phyloP scores from a whole-genome alignment of 108 stramenopile species.

The Cyclotella cryptica region DNA sequence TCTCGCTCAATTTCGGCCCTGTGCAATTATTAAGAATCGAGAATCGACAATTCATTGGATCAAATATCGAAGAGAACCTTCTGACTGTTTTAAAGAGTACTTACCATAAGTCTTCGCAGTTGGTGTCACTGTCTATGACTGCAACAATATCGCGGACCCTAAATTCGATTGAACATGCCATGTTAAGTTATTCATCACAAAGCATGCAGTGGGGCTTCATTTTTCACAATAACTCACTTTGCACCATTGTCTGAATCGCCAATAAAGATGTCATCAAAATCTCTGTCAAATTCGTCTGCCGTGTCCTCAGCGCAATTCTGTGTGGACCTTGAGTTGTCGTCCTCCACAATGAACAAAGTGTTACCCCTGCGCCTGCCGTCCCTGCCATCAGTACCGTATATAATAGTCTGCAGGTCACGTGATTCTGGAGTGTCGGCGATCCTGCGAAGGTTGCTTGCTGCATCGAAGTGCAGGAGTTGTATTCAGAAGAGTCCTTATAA shows the following conservation, averaged over 20 bases:
- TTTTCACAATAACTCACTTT: not conserved
- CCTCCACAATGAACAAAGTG: constrained; percentile 5
- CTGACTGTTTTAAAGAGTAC: too few relatives aligned
- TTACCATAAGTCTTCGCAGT: too few relatives aligned
- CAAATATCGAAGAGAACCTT: too few relatives aligned
- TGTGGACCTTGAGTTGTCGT: not conserved
- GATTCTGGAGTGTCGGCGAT: not conserved
- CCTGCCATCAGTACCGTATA: not conserved
- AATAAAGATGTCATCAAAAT: constrained; percentile 4
- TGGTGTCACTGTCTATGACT: too few relatives aligned
- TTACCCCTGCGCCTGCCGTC: not conserved
- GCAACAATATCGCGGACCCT: too few relatives aligned
- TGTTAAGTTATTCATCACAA: too few relatives aligned
- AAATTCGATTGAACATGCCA: too few relatives aligned
- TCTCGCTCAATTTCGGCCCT: constrained; percentile 1
- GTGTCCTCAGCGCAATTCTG: not conserved
- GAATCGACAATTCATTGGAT: too few relatives aligned
- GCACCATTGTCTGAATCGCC: not conserved
- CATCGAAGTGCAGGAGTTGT: not conserved
- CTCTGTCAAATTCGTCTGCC: not conserved
- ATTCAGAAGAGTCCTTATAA: not conserved
- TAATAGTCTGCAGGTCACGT: constrained; percentile 3
- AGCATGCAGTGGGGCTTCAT: too few relatives aligned
- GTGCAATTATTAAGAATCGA: not conserved
- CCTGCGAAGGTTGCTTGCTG: constrained; percentile 5